Evolutionary conservation across 176 grass and related monocot species (phyloP).

Genomic region (Metroxylon sagu): DNA sequence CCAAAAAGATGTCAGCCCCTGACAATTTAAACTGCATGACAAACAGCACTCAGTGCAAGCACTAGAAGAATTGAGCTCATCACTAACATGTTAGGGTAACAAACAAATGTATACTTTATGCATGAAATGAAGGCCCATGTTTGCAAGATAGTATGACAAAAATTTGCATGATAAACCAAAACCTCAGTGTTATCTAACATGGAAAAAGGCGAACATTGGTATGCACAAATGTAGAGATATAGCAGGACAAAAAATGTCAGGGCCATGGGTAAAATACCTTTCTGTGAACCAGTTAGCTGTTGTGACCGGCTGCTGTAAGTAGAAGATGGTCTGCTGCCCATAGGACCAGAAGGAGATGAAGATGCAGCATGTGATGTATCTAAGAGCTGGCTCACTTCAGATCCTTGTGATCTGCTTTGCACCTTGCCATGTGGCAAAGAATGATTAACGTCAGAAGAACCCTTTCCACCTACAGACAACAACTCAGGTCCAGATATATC

Average conservation of each 20-base stretch:
- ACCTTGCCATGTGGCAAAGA: background rate
- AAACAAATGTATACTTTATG: too few species aligned
- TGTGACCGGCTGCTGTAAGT: constrained; percentile 52
- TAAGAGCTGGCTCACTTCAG: constrained; percentile 12
- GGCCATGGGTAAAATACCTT: constrained; percentile 36
- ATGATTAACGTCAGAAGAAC: constrained; percentile 2
- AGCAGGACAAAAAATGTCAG: background rate
- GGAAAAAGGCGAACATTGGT: background rate
- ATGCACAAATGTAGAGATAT: background rate
- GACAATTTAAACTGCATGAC: too few species aligned
- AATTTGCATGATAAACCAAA: too few species aligned
- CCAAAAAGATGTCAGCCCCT: too few species aligned
- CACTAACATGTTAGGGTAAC: too few species aligned
- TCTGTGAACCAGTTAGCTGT: constrained; percentile 36
- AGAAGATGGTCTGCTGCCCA: constrained; percentile 18
- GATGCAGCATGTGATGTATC: constrained; percentile 30
- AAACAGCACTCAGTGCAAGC: too few species aligned
- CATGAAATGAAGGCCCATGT: too few species aligned
- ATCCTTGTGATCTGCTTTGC: constrained; percentile 9
- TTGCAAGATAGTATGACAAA: too few species aligned
- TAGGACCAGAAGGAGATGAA: constrained; percentile 25
- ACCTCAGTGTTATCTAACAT: too few species aligned
- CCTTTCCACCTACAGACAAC: background rate
- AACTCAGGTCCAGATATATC: constrained; percentile 4
- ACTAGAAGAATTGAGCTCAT: too few species aligned